These are phyloP conservation scores for Onygenales sp. DNA, from an alignment of 2,329 filamentous ascomycete species.

Conservation along the genomic window DNA sequence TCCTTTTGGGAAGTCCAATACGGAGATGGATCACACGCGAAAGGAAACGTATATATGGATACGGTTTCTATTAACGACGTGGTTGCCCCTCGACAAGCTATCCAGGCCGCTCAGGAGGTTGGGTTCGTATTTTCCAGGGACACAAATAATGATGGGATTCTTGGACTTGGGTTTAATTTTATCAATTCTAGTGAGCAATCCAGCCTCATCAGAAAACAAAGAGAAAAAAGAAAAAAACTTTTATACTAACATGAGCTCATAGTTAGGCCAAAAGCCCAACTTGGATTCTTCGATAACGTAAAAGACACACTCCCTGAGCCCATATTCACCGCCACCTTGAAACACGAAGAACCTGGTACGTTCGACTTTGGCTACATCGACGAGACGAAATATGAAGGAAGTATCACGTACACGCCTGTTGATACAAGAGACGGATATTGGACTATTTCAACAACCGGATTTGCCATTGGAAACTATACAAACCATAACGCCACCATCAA, in stretches of 20 bases:
- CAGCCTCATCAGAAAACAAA: too few relatives aligned
- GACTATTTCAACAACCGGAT: conserved; percentile 52
- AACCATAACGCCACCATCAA: conserved; percentile 10
- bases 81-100: conserved; percentile 50
- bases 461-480: conserved; percentile 39
- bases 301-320: conserved; percentile 50
- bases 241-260: not conserved
- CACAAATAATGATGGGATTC: conserved; percentile 47
- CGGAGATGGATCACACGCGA: conserved; percentile 55
- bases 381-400: conserved; percentile 50
- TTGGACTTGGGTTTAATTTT: conserved; percentile 50
- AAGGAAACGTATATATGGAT: conserved; percentile 57
- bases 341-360: conserved; percentile 48
- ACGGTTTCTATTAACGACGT: conserved; percentile 53
- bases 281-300: conserved; percentile 67
- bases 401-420: conserved; percentile 52
- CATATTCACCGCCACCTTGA: conserved; percentile 62
- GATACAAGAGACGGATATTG: conserved; percentile 58
- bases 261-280: conserved; percentile 34
- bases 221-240: too few relatives aligned
- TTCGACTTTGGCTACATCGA: conserved; percentile 71
- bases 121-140: conserved; percentile 45
- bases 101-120: conserved; percentile 54
- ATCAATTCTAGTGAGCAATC: conserved; percentile 42
- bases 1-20: conserved; percentile 54